Evolutionary conservation across 352 stramenopile species (phyloP), one percentile per base, ranked within the genome.

Genomic region (Phytopythium ostracodes): DNA sequence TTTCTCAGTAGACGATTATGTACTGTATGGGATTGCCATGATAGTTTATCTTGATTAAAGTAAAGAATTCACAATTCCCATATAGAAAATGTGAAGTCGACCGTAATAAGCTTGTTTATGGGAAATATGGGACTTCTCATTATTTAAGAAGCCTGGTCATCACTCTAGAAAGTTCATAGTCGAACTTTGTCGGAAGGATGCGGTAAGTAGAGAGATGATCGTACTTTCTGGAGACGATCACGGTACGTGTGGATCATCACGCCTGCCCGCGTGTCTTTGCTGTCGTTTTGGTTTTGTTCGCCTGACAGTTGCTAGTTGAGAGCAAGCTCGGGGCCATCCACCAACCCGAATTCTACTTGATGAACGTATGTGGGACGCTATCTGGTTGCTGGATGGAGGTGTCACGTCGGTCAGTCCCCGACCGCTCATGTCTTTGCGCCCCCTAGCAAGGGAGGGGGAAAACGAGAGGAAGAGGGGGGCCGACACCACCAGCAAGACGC

Each of bases 371-470:
- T 4, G 7, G 27, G 24, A 4, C 15, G 17, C 15, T 6, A n/a
- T 17, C 20, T 10, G 7, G 53, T 59, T 59, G 53, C 53, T 14
- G n/a, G 12, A 31, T 59, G 1, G 50, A 35, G 53, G 53, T 33
- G n/a, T 3, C 29, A 22, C 51, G 51, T 44, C 31, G 51, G 22
- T 44, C 31, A 31, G 22, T 24, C 55, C 55, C 40, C 55, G 40
- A 40, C 55, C 55, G 38, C 55, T 60, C 55, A 60, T 60, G 55
- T 60, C 55, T 60, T 60, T 60, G 55, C 27, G 22, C 42, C 55
- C 55, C 36, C 18, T 22, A 18, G n/a, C n/a, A n/a, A n/a, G n/a
- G 14, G 15, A 4, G 22, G 22, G 20, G n/a, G 51, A n/a, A 57
- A 54, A 54, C 47, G 47, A 54, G 47, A 54, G 47, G 42, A 47